phyloP scores from a whole-genome alignment of 164 flowering plant species.

The Magnolia changhungtana region DNA sequence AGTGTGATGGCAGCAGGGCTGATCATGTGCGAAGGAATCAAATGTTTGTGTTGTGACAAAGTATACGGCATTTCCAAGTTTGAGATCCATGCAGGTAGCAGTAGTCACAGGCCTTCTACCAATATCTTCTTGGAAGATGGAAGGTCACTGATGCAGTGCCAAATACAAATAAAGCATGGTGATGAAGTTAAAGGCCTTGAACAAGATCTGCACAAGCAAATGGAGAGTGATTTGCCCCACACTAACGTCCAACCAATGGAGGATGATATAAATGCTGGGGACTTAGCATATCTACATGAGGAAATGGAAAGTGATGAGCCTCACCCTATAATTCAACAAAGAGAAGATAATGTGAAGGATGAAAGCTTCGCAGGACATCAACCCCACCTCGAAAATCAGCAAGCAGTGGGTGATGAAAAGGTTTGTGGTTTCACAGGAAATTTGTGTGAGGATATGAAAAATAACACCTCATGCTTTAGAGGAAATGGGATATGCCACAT shows the following conservation, averaged over 20 bases:
- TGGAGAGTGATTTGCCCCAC: constrained; percentile 56
- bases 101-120: constrained; percentile 39
- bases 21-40: constrained; percentile 67
- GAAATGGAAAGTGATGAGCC: constrained; percentile 56
- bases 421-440: background rate
- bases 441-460: background rate
- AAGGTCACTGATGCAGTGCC: constrained; percentile 74
- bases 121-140: constrained; percentile 73
- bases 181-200: constrained; percentile 7
- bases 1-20: constrained; percentile 41
- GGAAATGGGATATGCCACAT: background rate
- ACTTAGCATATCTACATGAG: background rate
- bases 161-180: constrained; percentile 30
- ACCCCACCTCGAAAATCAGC: too few species aligned
- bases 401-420: background rate
- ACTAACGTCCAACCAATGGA: background rate
- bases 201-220: constrained; percentile 4
- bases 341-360: constrained; percentile 1
- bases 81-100: constrained; percentile 68
- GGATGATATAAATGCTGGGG: constrained; percentile 8
- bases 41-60: constrained; percentile 67
- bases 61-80: constrained; percentile 45
- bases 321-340: background rate
- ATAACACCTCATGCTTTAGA: background rate
- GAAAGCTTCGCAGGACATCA: background rate